Conservation (phyloP, 192 early-diverging fungal genomes). For the Gaertneriomyces sp. region DNA sequence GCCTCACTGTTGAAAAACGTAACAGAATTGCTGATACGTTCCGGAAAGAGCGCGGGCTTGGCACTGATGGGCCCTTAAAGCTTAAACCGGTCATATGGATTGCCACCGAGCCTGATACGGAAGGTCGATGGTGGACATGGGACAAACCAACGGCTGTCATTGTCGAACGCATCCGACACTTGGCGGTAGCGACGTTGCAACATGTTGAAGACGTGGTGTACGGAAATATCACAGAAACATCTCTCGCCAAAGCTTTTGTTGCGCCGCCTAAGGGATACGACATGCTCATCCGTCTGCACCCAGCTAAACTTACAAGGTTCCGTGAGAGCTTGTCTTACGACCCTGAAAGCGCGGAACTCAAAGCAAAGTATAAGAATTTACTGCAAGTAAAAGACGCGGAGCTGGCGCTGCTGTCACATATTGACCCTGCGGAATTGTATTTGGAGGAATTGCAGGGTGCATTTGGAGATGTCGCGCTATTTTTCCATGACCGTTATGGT, state of each 20-base stretch:
- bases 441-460: slow-evolving; percentile 62
- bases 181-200: slow-evolving; percentile 65
- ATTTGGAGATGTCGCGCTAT: slow-evolving; percentile 61
- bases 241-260: slow-evolving; percentile 59
- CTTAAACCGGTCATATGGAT: slow-evolving; percentile 53
- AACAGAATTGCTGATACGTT: slow-evolving; percentile 42
- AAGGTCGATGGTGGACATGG: slow-evolving; percentile 58
- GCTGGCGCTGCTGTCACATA: slow-evolving; percentile 52
- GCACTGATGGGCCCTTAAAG: not conserved
- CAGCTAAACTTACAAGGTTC: slow-evolving; percentile 37
- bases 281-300: slow-evolving; percentile 67
- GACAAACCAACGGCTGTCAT: slow-evolving; percentile 55
- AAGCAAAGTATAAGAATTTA: slow-evolving; percentile 75
- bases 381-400: slow-evolving; percentile 43
- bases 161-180: slow-evolving; percentile 54
- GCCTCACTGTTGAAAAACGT: slow-evolving; percentile 41
- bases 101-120: slow-evolving; percentile 60
- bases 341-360: slow-evolving; percentile 18
- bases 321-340: slow-evolving; percentile 33
- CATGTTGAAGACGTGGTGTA: slow-evolving; percentile 45
- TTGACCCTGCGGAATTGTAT: slow-evolving; percentile 72
- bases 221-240: slow-evolving; percentile 33
- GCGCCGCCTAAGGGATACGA: slow-evolving; percentile 78
- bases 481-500: slow-evolving; percentile 74
- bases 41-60: slow-evolving; percentile 21